Base-by-base conservation (phyloP, 768 basidiomycete genomes). In the Cytidiella melzeri region DNA sequence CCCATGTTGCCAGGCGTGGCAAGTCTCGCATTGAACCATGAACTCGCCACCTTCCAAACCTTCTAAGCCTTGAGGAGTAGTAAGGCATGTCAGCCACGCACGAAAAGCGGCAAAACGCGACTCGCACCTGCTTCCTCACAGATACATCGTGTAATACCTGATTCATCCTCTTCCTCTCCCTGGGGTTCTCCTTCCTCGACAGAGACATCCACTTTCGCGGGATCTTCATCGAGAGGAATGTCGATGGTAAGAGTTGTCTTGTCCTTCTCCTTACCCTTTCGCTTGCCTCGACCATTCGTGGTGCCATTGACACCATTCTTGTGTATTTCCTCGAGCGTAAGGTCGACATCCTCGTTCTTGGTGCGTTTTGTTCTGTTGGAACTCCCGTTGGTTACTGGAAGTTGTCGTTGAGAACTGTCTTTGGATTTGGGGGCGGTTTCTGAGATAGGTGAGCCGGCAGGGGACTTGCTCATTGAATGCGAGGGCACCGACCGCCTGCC, bases 1-100 rank as follows among this genome's bases (percentile, higher is more conserved):
- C 3, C 93, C 93, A 64, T 99, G 95, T 69, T 99, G 95, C 95
- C 95, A 99, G 48, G 90, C 91, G 61, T 93, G 89, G 73, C 95
- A 99, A 39, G 75, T 84, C 69, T 98, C 95, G 69, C 95, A 99
- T 66, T 92, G 88, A 44, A 97, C 92, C 91, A 97, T 96, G 71
- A 95, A 90, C 65, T 92, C 93, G 1, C 44, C 52, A 42, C 84
- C 83, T 65, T 87, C 85, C 73, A 68, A 69, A 68, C 62, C 54
- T 49, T 54, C 46, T 51, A 48, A 51, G 51, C 41, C 55, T 50
- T 51, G 53, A 58, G 60, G 69, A 64, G 60, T 37, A 50, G 50
- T 19, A 51, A 54, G 52, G 30, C 42, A 54, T 42, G 43, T 23
- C 20, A 23, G 36, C 43, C 39, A 42, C 5, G 43, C 44, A 26